Base-by-base conservation (phyloP, 768 basidiomycete species). In the Cystofilobasidium ferigula region DNA sequence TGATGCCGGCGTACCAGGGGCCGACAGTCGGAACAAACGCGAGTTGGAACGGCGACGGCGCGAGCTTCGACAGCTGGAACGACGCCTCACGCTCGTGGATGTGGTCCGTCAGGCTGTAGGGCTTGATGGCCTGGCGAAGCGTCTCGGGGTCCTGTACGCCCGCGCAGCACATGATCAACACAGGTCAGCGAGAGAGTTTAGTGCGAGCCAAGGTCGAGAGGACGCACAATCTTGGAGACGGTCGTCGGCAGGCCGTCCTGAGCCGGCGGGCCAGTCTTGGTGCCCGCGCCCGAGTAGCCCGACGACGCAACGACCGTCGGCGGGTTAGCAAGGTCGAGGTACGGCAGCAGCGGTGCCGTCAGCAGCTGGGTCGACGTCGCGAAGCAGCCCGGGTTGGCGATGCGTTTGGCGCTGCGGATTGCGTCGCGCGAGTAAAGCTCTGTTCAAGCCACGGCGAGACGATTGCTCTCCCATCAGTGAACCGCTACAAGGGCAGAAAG, bases 31-130 rank as follows among this genome's bases (percentile, higher is more conserved):
- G 95, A 57, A 90, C 78, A 77, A 99, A 98, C 36, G 87, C 88
- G 58, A 97, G 73, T 71, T 85, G 82, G 70, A 79, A 75, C 9
- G 71, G 70, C 36, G 58, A 26, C 1, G 65, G 65, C 24, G 70
- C 61, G 36, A 89, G 81, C 4, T 75, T 76, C 10, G 87, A 84
- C 59, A 99, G 84, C 76, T 95, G 95, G 70, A 79, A 79, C 3
- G 86, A 85, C 0, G 93, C 89, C 77, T 99, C 95, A 53, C 95
- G 88, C 76, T 99, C 95, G 79, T 99, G 95, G 73, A 99, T 95
- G 78, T 99, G 95, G 76, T 93, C 92, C 18, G 95, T 99, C 57
- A 99, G 78, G 0, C 89, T 73, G 77, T 99, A 99, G 9, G 93
- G 86, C 61, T 84, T 82, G 57, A 97, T 77, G 2, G 85, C 88